phyloP scores from a whole-genome alignment of 1,284 basidiomycete genomes.

The Ceratobasidium sp. region DNA sequence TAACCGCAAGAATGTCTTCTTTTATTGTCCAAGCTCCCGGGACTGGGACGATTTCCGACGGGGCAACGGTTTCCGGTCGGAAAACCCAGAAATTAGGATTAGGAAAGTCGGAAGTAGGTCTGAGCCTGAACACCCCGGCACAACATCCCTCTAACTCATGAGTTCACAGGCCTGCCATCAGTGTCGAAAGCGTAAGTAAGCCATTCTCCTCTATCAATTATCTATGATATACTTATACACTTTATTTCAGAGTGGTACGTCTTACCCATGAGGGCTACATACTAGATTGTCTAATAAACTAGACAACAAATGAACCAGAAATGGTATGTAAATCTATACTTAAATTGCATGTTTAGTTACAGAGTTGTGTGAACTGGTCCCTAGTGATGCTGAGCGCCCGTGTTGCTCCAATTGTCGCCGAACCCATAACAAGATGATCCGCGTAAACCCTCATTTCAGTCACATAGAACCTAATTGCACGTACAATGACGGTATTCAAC shows the following conservation, averaged over 20 bases:
- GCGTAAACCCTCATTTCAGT: conserved; percentile 30
- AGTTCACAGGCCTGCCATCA: conserved; percentile 23
- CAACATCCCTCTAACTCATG: neutral
- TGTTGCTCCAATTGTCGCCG: conserved; percentile 34
- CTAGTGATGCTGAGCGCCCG: conserved; percentile 33
- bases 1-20: no score
- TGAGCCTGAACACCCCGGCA: no score
- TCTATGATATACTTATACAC: neutral
- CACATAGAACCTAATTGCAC: conserved; percentile 33
- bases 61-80: neutral
- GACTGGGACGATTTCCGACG: neutral
- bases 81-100: neutral
- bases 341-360: neutral
- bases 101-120: conserved; percentile 11
- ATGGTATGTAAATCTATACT: conserved; percentile 3
- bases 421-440: conserved; percentile 31
- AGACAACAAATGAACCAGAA: neutral
- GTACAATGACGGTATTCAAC: conserved; percentile 3
- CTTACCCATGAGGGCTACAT: neutral
- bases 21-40: no score
- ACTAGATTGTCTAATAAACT: neutral
- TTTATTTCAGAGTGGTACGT: conserved; percentile 32
- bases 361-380: no score
- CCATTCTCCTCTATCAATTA: neutral
- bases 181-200: conserved; percentile 40